These are phyloP conservation scores for Kodamaea kakaduensis DNA, from an alignment of 805 yeast genomes.

Conservation along the genomic window DNA sequence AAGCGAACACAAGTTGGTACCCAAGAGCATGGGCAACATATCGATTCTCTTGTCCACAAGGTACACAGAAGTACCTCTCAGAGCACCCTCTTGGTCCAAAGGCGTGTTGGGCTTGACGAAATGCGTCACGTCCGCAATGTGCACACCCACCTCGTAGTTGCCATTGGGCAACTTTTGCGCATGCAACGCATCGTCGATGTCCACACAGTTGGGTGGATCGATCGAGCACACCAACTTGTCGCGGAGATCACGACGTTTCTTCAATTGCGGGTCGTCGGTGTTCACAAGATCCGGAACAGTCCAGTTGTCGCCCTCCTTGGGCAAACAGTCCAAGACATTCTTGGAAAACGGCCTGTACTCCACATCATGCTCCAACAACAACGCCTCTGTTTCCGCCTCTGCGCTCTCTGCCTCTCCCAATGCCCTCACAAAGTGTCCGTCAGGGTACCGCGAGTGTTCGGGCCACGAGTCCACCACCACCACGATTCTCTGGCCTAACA, in stretches of 20 bases:
- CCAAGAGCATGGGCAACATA: slow-evolving; percentile 93
- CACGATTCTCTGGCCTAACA: slow-evolving; percentile 86
- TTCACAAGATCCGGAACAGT: slow-evolving; percentile 64
- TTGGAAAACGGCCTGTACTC: slow-evolving; percentile 95
- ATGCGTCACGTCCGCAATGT: slow-evolving; percentile 97
- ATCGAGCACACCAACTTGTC: slow-evolving; percentile 90
- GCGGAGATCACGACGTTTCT: slow-evolving; percentile 77
- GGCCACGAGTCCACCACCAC: slow-evolving; percentile 95
- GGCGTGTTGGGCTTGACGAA: slow-evolving; percentile 92
- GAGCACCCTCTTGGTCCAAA: slow-evolving; percentile 91
- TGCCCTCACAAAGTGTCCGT: slow-evolving; percentile 89
- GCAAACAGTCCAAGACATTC: slow-evolving; percentile 87
- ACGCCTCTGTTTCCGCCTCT: slow-evolving; percentile 94
- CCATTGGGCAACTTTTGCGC: slow-evolving; percentile 85
- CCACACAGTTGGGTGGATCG: slow-evolving; percentile 98
- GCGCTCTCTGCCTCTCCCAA: slow-evolving; percentile 89
- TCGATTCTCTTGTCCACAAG: slow-evolving; percentile 97
- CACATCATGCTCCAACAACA: slow-evolving; percentile 89
- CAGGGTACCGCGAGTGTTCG: slow-evolving; percentile 73
- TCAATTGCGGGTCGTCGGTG: slow-evolving; percentile 49
- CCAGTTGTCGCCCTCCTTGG: slow-evolving; percentile 93
- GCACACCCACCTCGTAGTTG: slow-evolving; percentile 95
- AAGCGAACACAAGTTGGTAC: slow-evolving; percentile 93
- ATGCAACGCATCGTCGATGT: slow-evolving; percentile 97
- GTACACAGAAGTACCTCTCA: slow-evolving; percentile 96